A percentile compares a stretch with the other conserved stretches of the same genome.
These are phyloP conservation scores for Leccinum pellstonianum DNA, from an alignment of 768 basidiomycete genomes.

Conservation along the genomic window DNA sequence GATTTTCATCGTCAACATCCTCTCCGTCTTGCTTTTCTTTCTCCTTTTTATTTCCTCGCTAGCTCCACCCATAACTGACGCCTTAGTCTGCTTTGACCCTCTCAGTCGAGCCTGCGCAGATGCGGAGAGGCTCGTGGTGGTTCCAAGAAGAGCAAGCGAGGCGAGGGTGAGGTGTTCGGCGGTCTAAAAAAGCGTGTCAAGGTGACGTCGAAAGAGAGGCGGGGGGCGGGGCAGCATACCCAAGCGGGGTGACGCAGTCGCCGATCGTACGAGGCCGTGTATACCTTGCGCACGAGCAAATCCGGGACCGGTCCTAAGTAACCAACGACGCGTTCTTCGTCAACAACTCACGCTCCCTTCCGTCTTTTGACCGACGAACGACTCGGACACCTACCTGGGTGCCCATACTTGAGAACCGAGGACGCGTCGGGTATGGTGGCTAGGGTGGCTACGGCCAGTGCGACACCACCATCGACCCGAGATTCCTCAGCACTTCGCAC, in stretches of 20 bases:
- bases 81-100: no score
- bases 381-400: conserved; percentile 20
- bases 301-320: conserved; percentile 73
- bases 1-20: no score
- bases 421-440: conserved; percentile 14
- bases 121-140: no score
- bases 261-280: conserved; percentile 89
- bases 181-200: conserved; percentile 52
- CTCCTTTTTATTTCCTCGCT: no score
- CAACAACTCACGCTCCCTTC: background rate
- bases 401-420: conserved; percentile 50
- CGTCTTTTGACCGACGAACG: background rate
- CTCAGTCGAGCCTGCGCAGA: no score
- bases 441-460: conserved; percentile 16
- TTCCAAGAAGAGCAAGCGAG: conserved; percentile 40
- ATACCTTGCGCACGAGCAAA: conserved; percentile 74
- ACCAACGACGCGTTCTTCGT: background rate
- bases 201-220: rapidly evolving
- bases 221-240: conserved; percentile 46
- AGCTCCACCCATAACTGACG: no score
- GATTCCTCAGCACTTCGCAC: no score
- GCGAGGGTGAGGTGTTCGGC: conserved; percentile 91
- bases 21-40: no score
- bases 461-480: no score
- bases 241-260: conserved; percentile 89